Conservation (phyloP, 371 early-diverging fungal species). For the Blakeslea trispora region DNA sequence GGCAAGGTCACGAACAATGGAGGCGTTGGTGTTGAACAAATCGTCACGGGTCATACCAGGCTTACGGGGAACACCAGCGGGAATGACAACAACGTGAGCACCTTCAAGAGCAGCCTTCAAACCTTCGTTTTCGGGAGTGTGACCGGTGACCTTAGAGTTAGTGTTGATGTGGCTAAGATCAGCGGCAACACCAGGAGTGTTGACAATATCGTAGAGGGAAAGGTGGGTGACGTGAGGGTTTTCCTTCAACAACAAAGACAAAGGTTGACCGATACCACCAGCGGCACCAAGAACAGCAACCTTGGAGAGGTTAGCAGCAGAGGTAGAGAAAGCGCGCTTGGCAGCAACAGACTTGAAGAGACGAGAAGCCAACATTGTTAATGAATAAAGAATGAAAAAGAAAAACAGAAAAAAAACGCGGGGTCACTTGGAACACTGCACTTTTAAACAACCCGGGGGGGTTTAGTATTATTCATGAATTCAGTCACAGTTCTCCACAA, state of each 20-base stretch:
- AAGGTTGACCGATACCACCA: conserved; percentile 93
- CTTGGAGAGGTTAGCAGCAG: conserved; percentile 68
- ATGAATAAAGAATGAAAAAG: conserved; percentile 21
- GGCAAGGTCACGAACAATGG: conserved; percentile 91
- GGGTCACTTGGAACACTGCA: neutral
- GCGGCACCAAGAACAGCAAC: conserved; percentile 89
- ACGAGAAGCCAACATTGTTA: conserved; percentile 37
- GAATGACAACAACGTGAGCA: conserved; percentile 93
- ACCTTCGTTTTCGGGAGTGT: conserved; percentile 82
- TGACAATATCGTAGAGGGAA: conserved; percentile 94
- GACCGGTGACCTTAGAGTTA: conserved; percentile 84
- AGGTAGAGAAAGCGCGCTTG: conserved; percentile 69
- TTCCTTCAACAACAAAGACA: conserved; percentile 87
- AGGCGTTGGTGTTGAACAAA: conserved; percentile 97
- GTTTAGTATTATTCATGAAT: neutral
- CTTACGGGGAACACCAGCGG: conserved; percentile 99
- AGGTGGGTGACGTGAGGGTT: conserved; percentile 83
- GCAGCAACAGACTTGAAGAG: conserved; percentile 52
- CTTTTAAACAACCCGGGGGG: conserved; percentile 8
- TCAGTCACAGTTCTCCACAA: conserved; percentile 13
- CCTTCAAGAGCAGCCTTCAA: conserved; percentile 87
- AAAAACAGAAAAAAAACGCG: conserved; percentile 25
- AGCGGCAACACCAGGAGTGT: conserved; percentile 97
- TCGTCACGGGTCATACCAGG: conserved; percentile 99
- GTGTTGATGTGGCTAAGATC: conserved; percentile 98